Base-by-base conservation (phyloP, 139 green algal species). In the Micromonas pusilla region DNA sequence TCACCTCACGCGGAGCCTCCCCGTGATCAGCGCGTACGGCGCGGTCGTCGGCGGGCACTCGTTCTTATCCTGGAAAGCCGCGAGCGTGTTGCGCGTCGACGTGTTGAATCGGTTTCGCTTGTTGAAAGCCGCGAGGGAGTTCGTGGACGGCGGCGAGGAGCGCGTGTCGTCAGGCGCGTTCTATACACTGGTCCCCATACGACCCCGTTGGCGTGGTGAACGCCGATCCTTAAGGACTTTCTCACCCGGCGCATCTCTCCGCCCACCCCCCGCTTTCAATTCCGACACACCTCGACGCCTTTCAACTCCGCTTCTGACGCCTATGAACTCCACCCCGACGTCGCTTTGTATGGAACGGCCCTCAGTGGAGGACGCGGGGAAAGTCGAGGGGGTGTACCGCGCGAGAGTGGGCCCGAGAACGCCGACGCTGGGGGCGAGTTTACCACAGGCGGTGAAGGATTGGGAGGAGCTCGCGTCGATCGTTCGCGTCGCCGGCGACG, bases 1-100 rank as follows among this genome's bases (percentile, higher is more conserved):
- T 9, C 26, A 38, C 25, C 2, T 72, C 9, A 30, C 19, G 30
- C 28, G 16, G 0, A 13, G 32, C 31, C 19, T 37, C 1, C 30
- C 25, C 4, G 77, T 52, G 1, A 13, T 70, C 1, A 65, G 34
- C 36, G 45, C 30, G 23, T 81, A 81, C 76, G 76, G 36, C 3
- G 26, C n/a, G 25, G 21, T 81, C 52, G 39, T 82, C 52, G 9
- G 21, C 67, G 62, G 30, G 66, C 66, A 82, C 45, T 45, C 23
- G 32, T 78, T 67, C 19, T 72, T 23, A 13, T 78, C 39, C 52
- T 82, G 30, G 25, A 36, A 63, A 31, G 52, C 67, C 13, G 77
- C 77, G 66, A 63, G 37, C 1, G 52, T 33, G 21, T 52, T 82
- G 31, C 30, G 62, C 6, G 57, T 82, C 34, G 52, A 70, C 0